These are phyloP conservation scores for Tuber umbilicatum DNA, from an alignment of 495 filamentous ascomycete genomes.

Conservation along the genomic window DNA sequence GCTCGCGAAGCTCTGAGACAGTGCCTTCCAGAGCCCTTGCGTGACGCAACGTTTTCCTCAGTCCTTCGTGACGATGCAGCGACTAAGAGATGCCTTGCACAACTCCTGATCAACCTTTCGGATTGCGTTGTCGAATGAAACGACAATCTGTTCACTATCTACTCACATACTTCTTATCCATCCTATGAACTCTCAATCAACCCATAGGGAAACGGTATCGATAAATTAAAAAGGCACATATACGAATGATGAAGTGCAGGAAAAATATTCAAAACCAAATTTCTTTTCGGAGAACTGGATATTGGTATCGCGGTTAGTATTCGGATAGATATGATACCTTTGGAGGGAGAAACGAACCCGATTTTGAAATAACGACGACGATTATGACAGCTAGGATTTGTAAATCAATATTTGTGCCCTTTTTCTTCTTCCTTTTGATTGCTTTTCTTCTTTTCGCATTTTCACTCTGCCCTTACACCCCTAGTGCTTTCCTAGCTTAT, in stretches of 20 bases:
- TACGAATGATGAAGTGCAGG: conserved; percentile 1
- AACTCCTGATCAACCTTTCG: conserved; percentile 92
- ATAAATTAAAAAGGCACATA: not conserved
- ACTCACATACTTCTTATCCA: not conserved
- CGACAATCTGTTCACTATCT: not conserved
- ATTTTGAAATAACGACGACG: not conserved
- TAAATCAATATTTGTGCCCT: not conserved
- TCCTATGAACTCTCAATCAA: not conserved
- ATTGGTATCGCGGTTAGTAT: not conserved
- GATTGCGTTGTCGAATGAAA: conserved; percentile 71
- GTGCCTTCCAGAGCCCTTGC: conserved; percentile 91
- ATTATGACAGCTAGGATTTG: not conserved
- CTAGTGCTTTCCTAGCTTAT: not conserved
- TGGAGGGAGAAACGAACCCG: not conserved
- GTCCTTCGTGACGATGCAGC: conserved; percentile 96
- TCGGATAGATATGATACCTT: not conserved
- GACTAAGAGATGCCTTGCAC: conserved; percentile 94
- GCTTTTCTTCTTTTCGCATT: conserved; percentile 3
- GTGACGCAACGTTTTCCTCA: conserved; percentile 92
- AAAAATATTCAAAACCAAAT: not conserved
- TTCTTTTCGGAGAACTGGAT: not conserved
- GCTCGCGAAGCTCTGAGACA: conserved; percentile 92
- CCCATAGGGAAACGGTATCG: not conserved
- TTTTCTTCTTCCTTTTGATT: not conserved
- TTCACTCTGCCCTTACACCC: not conserved